Evolutionary conservation across 140 eudicot species (phyloP), one percentile per base, ranked within the genome.

Genomic region (Cichorium intybus): DNA sequence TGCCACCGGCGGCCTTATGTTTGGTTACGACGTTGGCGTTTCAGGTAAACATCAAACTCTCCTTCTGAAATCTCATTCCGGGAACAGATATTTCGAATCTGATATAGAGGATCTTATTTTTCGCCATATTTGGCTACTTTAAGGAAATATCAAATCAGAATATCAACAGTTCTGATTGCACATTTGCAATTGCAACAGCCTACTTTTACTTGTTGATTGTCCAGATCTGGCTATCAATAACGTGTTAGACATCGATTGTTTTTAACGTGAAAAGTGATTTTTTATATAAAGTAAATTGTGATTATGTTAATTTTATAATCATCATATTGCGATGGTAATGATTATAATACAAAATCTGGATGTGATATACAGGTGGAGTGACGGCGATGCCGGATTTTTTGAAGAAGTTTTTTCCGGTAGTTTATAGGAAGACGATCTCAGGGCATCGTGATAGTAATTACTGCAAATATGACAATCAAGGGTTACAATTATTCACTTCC

Each of bases 1-100:
- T 5, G 97, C 99, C 63, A 88, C 96, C 64, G 98, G 98, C 31
- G 97, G 97, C 24, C 95, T 91, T 20, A 91, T 91, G 97, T 91
- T 91, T 20, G 99, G 99, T 52, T 93, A 93, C 64, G 99, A 93
- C 35, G 85, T 93, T 52, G 99, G 99, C 11, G 83, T 93, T 46
- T 93, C 99, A 66, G 99, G 99, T 90, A 3, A 71, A 9, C 23
- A 50, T 65, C 33, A 7, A 48, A 16, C 23, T 48, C 31, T 24
- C 26, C 23, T 46, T 7, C 29, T 41, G 24, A 24, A 35, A 16
- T 10, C 24, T 62, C 22, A 21, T 73, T 46, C 3, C 26, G 9
- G 11, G 33, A 14, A 22, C n/a, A 20, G 35, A 39, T 23, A 15
- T 27, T 26, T 16, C 27, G 16, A 14, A 37, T 68, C 3, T 20